Percentiles rank a stretch among this genome's conserved stretches.
Evolutionary conservation across 257 asterid species (phyloP).

Genomic region (Nicotiana attenuata): DNA sequence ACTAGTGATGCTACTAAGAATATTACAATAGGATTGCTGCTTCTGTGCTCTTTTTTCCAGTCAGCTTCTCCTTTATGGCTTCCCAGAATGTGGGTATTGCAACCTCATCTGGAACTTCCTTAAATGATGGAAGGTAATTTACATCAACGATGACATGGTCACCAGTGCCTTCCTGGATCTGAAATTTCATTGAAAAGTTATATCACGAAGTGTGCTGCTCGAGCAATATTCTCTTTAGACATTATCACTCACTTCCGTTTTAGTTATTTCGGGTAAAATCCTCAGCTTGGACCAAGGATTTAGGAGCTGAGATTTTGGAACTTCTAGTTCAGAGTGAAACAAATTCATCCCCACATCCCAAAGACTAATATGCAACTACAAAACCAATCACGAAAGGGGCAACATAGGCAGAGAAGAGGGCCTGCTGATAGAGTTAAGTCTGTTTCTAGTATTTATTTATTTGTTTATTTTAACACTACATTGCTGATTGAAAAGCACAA

Average conservation of each 20-base stretch:
- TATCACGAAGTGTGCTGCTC: not conserved
- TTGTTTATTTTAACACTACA: not conserved
- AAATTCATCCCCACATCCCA: not conserved
- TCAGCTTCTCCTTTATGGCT: constrained; percentile 59
- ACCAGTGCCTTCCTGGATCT: constrained; percentile 85
- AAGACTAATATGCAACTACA: not conserved
- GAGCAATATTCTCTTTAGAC: not conserved
- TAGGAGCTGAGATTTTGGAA: not conserved
- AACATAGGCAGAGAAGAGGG: not conserved
- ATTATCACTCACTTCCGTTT: not conserved
- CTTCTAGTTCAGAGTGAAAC: not conserved
- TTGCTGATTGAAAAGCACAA: not conserved
- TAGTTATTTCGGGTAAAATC: not conserved
- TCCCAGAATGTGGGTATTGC: constrained; percentile 95
- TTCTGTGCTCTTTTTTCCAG: not conserved
- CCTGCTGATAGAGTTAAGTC: not conserved
- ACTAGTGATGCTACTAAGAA: not conserved
- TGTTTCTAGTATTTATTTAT: not conserved
- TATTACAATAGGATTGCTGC: not conserved
- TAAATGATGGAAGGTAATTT: constrained; percentile 93
- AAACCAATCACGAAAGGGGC: not conserved
- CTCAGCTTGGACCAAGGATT: not conserved
- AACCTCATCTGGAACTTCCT: constrained; percentile 83
- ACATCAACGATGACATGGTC: constrained; percentile 95
- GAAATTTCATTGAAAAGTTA: constrained; percentile 14